A percentile compares a stretch with the other conserved stretches of the same genome.
phyloP scores from a whole-genome alignment of 139 green algal species.

The Eudorina sp. region DNA sequence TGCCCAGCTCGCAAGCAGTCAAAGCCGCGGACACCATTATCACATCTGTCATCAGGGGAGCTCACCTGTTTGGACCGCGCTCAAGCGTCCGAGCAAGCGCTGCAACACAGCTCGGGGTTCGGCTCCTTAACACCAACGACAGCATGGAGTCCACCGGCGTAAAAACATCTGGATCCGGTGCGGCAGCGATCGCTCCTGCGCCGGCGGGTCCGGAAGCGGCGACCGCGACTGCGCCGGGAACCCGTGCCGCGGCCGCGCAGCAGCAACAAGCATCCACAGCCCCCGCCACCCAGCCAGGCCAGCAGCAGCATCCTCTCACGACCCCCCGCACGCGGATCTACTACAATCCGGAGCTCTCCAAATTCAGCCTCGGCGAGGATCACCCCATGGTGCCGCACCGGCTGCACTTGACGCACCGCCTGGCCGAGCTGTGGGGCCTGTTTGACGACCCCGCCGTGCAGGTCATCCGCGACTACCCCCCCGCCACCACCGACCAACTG shows the following conservation, averaged over 20 bases:
- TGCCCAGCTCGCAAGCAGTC: not conserved
- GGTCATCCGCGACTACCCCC: conserved; percentile 1
- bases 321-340: conserved; percentile 62
- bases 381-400: conserved; percentile 93
- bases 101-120: not conserved
- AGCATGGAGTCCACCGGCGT: conserved; percentile 6
- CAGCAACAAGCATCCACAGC: not conserved
- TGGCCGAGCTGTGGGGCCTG: conserved; percentile 89
- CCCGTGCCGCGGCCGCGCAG: too few relatives aligned
- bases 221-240: not conserved
- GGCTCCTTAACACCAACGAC: too few relatives aligned
- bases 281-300: not conserved
- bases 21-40: not conserved
- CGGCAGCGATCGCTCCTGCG: not conserved
- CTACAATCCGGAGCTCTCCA: conserved; percentile 89
- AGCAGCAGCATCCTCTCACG: not conserved
- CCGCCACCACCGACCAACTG: conserved; percentile 23
- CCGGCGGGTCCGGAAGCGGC: not conserved
- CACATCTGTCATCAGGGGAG: not conserved
- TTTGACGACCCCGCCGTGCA: conserved; percentile 78
- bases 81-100: not conserved
- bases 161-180: not conserved
- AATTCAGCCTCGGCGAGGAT: conserved; percentile 81
- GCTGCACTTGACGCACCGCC: conserved; percentile 89
- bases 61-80: not conserved